phyloP scores from a whole-genome alignment of 371 early-diverging fungal genomes.

The Mortierella sp. region DNA sequence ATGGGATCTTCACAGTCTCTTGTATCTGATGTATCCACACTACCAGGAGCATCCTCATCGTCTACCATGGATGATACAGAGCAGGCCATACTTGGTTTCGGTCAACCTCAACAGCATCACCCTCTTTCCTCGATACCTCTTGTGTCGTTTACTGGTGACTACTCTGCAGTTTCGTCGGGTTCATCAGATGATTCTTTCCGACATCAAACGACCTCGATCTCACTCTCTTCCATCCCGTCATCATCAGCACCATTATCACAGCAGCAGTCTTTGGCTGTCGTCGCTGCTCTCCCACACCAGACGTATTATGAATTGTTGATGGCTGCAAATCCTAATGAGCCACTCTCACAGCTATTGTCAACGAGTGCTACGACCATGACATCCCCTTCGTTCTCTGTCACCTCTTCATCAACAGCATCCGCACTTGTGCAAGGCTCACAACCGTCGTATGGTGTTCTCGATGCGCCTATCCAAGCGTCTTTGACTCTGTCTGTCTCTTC shows the following conservation, averaged over 20 bases:
- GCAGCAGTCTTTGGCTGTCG: slow-evolving; percentile 10
- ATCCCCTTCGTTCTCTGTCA: slow-evolving; percentile 24
- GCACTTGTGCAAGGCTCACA: neutral
- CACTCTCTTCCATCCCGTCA: slow-evolving; percentile 16
- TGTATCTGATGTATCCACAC: neutral
- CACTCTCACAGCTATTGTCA: slow-evolving; percentile 44
- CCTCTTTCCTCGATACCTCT: slow-evolving; percentile 36
- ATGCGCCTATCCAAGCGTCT: neutral
- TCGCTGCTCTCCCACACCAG: slow-evolving; percentile 20
- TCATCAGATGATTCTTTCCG: slow-evolving; percentile 4
- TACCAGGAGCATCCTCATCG: neutral
- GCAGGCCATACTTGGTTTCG: slow-evolving; percentile 20
- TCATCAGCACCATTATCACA: slow-evolving; percentile 16
- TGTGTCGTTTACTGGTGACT: slow-evolving; percentile 17
- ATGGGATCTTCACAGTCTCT: slow-evolving; percentile 24
- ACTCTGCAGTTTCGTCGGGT: slow-evolving; percentile 2
- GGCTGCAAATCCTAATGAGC: slow-evolving; percentile 43
- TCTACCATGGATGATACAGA: neutral
- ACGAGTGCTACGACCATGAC: slow-evolving; percentile 32
- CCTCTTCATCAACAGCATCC: slow-evolving; percentile 1
- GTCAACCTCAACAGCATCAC: slow-evolving; percentile 19
- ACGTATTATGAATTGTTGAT: slow-evolving; percentile 45
- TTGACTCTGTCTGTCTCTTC: slow-evolving; percentile 6
- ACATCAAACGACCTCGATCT: slow-evolving; percentile 6
- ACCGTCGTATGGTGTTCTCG: slow-evolving; percentile 11